A percentile compares a stretch with the other conserved stretches of the same genome.
Conservation (phyloP, 805 yeast genomes). For the Yamadazyma scolyti region DNA sequence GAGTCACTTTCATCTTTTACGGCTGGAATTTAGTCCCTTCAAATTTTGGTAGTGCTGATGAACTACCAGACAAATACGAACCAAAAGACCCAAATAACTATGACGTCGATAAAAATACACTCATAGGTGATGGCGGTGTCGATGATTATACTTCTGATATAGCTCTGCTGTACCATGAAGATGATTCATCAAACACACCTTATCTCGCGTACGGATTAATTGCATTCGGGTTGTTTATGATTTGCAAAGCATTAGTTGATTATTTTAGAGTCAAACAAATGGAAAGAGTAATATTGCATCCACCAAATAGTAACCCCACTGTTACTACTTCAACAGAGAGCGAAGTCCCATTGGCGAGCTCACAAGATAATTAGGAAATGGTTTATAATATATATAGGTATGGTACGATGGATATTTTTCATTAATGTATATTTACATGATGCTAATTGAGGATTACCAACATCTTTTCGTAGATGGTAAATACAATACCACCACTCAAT, state of each 20-base stretch:
- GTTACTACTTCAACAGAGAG: background rate
- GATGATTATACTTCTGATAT: conserved; percentile 29
- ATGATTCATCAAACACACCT: conserved; percentile 30
- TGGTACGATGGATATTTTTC: too few relatives aligned
- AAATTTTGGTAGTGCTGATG: conserved; percentile 35
- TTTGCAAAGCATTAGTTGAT: conserved; percentile 65
- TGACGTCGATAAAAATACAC: conserved; percentile 25
- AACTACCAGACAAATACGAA: conserved; percentile 27
- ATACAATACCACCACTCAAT: conserved; percentile 94
- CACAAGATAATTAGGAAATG: too few relatives aligned
- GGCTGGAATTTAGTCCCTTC: conserved; percentile 43
- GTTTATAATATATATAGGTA: too few relatives aligned
- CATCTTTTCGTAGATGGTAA: conserved; percentile 92
- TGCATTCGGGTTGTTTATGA: conserved; percentile 62
- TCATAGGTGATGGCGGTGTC: conserved; percentile 23
- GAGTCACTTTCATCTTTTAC: conserved; percentile 72
- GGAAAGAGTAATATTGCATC: conserved; percentile 56
- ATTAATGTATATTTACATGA: conserved; percentile 6
- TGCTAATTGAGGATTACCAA: conserved; percentile 48
- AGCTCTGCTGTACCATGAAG: conserved; percentile 11
- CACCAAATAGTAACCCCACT: conserved; percentile 5
- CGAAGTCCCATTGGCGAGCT: too few relatives aligned
- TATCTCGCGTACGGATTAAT: conserved; percentile 61
- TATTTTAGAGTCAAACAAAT: conserved; percentile 72
- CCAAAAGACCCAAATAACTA: conserved; percentile 32